Evolutionary conservation across 176 grass and related monocot species (phyloP), one percentile per base, ranked within the genome.

Genomic region (Lolium rigidum): DNA sequence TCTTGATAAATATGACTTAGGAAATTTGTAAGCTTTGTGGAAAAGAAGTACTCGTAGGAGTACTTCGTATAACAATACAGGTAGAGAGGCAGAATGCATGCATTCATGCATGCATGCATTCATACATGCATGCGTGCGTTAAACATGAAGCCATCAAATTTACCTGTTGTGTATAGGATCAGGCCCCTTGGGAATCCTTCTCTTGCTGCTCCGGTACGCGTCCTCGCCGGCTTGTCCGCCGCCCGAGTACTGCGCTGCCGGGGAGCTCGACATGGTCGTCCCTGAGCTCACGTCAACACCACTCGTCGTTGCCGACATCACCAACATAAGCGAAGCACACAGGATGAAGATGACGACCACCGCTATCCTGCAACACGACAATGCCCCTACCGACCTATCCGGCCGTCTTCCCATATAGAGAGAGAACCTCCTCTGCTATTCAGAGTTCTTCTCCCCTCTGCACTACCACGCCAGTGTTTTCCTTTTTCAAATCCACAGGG

Each of bases 151-250:
- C 7, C 2, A 38, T 52, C 0, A 22, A 85, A 10, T 43, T 92
- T 92, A 95, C 93, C 93, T 93, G 86, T 95, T 95, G 88, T 95
- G 93, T 14, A 95, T 95, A 16, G 93, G 93, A 52, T 95, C 93
- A 6, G 93, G 90, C 1, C 93, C 93, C 86, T 82, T 91, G 14
- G 90, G 93, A 3, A 95, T 92, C 83, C 88, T 90, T 57, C 93
- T 89, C 90, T 95, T 63, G 86, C 88, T 95, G 88, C 78, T 86
- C 21, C 62, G 35, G 76, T 90, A 93, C 47, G 22, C 85, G 56
- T 89, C 90, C 0, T 61, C 50, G 13, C 17, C 61, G 17, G 74
- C 75, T 18, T 37, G 15, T 0, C 89, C n/a, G 2, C n/a, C 57
- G n/a, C 73, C 80, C 0, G 85, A 15, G 8, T 37, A 12, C 69